Conservation (phyloP, 202 grass and related monocot genomes). For the Hordeum pubiflorum region DNA sequence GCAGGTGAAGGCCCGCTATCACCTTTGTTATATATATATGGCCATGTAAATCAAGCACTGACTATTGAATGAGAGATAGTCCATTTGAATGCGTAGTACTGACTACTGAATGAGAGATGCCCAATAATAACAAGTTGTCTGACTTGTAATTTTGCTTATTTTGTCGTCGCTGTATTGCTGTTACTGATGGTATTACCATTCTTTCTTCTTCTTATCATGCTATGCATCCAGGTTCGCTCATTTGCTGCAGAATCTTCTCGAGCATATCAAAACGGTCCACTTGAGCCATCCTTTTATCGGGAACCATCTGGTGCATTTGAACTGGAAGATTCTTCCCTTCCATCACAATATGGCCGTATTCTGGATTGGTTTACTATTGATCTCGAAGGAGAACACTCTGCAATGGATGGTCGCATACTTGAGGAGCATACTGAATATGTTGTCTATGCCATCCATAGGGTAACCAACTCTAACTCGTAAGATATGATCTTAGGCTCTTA, state of each 20-base stretch:
- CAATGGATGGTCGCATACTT: slow-evolving; percentile 93
- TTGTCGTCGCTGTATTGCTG: neutral
- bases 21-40: neutral
- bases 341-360: slow-evolving; percentile 50
- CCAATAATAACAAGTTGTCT: neutral
- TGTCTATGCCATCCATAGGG: slow-evolving; percentile 87
- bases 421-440: slow-evolving; percentile 95
- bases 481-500: slow-evolving; percentile 11
- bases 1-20: slow-evolving; percentile 34
- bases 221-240: slow-evolving; percentile 70
- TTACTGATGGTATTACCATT: neutral
- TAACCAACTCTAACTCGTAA: slow-evolving; percentile 36
- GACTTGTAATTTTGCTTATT: slow-evolving; percentile 20
- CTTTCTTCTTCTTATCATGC: slow-evolving; percentile 9
- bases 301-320: slow-evolving; percentile 48
- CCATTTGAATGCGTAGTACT: neutral
- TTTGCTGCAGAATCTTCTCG: slow-evolving; percentile 80
- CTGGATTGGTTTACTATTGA: slow-evolving; percentile 96
- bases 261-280: slow-evolving; percentile 87
- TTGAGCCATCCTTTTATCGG: slow-evolving; percentile 66
- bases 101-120: neutral
- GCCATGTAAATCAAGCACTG: neutral
- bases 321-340: slow-evolving; percentile 47
- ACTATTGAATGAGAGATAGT: neutral
- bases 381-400: slow-evolving; percentile 94